Base-by-base conservation (phyloP, 2,329 filamentous ascomycete genomes). In the Microcera coccophila region DNA sequence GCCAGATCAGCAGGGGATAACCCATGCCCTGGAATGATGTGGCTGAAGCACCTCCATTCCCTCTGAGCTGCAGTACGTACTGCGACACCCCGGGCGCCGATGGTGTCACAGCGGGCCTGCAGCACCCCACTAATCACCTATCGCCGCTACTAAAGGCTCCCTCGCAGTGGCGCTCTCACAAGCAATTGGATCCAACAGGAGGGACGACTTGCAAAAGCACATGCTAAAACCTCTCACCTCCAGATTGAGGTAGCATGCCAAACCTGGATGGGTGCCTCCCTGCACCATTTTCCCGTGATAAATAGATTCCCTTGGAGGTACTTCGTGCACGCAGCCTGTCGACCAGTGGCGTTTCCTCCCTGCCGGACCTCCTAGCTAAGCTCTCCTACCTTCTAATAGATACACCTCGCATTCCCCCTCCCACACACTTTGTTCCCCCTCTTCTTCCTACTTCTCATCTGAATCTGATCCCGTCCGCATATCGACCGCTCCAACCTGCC, bases 1-100 rank as follows among this genome's bases (percentile, higher is more conserved):
- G 58, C 45, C 52, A 60, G 45, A 52, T 48, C 41, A 49, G 42
- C 46, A 52, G 43, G 45, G 48, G n/a, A n/a, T n/a, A n/a, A n/a
- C n/a, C n/a, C 38, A 26, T 11, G 15, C 37, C 8, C 17, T 35
- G 33, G 33, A 35, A 35, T 35, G 33, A n/a, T 35, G 33, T 35
- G 33, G 33, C 33, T 18, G n/a, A n/a, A 8, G 14, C n/a, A n/a
- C n/a, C n/a, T n/a, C n/a, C n/a, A n/a, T n/a, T n/a, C n/a, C n/a
- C n/a, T n/a, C n/a, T n/a, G n/a, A n/a, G n/a, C n/a, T n/a, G n/a
- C n/a, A n/a, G n/a, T 33, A 33, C 8, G 31, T 33, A 16, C 31
- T 15, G 10, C 24, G 9, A 8, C 9, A 14, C 41, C 22, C 20
- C 40, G 21, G 21, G 42, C n/a, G n/a, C n/a, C n/a, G 51, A 51